Conservation (phyloP, 2,329 filamentous ascomycete species). For the Aspergillus vadensis region DNA sequence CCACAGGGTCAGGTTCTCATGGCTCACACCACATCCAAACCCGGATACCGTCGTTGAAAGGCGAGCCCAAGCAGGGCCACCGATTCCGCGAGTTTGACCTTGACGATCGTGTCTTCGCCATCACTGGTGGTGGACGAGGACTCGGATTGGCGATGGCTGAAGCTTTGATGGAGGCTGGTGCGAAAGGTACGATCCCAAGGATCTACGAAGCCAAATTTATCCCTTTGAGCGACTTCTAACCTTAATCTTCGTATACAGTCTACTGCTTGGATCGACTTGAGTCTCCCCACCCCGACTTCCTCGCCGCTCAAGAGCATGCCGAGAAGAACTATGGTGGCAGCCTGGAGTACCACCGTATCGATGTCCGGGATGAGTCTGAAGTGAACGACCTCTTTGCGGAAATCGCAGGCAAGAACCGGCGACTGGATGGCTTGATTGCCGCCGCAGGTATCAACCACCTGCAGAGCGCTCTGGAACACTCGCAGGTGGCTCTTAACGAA, state of each 20-base stretch:
- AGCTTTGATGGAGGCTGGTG: slow-evolving; percentile 51
- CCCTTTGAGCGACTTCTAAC: background rate
- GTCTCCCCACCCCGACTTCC: slow-evolving; percentile 49
- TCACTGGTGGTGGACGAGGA: slow-evolving; percentile 49
- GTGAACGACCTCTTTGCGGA: slow-evolving; percentile 39
- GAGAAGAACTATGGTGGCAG: slow-evolving; percentile 40
- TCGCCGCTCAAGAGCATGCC: slow-evolving; percentile 40
- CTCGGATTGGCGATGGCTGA: slow-evolving; percentile 50
- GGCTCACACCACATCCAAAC: slow-evolving; percentile 35
- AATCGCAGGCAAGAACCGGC: slow-evolving; percentile 38
- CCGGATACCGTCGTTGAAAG: slow-evolving; percentile 28
- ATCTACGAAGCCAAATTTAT: background rate
- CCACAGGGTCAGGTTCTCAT: slow-evolving; percentile 22
- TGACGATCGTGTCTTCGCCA: slow-evolving; percentile 42
- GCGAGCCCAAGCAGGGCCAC: slow-evolving; percentile 26
- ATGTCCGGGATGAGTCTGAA: slow-evolving; percentile 46
- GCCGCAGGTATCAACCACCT: slow-evolving; percentile 49
- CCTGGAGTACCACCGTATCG: slow-evolving; percentile 51
- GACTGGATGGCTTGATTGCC: slow-evolving; percentile 46
- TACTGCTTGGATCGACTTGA: slow-evolving; percentile 52
- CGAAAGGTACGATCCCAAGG: slow-evolving; percentile 38
- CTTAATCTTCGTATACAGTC: slow-evolving; percentile 33
- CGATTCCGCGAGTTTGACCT: slow-evolving; percentile 48
- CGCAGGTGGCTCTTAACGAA: slow-evolving; percentile 43
- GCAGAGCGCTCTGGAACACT: slow-evolving; percentile 44